Conservation (phyloP, 768 basidiomycete species). For the Rhizopogon vinicolor region DNA sequence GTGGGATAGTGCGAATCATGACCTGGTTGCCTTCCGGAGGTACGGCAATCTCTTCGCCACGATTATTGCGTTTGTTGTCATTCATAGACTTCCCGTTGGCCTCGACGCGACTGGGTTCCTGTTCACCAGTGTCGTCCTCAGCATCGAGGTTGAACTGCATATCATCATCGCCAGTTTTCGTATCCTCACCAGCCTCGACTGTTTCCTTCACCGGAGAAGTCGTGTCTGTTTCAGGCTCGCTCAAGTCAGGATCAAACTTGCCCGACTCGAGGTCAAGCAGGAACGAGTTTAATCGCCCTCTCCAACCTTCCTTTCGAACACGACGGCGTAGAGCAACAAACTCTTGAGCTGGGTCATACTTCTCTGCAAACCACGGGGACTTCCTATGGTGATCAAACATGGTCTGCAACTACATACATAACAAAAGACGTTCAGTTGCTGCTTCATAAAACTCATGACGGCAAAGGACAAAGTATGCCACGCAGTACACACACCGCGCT, state of each 20-base stretch:
- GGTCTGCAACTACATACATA: slow-evolving; percentile 78
- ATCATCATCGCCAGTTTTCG: slow-evolving; percentile 61
- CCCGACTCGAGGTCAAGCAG: slow-evolving; percentile 78
- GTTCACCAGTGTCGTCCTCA: slow-evolving; percentile 67
- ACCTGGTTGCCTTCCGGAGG: slow-evolving; percentile 82
- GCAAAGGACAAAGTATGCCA: slow-evolving; percentile 18
- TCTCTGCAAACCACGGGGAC: slow-evolving; percentile 97
- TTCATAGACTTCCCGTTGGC: slow-evolving; percentile 48
- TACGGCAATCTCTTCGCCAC: slow-evolving; percentile 68
- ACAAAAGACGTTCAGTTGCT: slow-evolving; percentile 22
- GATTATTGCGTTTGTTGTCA: slow-evolving; percentile 46
- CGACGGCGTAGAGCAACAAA: slow-evolving; percentile 68
- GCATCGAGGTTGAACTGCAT: slow-evolving; percentile 69
- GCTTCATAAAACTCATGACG: slow-evolving; percentile 3
- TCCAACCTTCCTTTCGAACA: slow-evolving; percentile 84
- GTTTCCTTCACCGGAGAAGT: slow-evolving; percentile 51
- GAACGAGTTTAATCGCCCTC: slow-evolving; percentile 66
- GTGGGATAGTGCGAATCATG: slow-evolving; percentile 93
- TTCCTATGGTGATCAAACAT: slow-evolving; percentile 95
- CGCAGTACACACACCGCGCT: slow-evolving; percentile 8
- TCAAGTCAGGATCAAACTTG: slow-evolving; percentile 76
- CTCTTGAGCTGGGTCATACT: slow-evolving; percentile 80
- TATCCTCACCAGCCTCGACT: slow-evolving; percentile 42
- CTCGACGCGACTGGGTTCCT: slow-evolving; percentile 50
- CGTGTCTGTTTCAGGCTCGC: slow-evolving; percentile 53